Evolutionary conservation across 2,329 filamentous ascomycete genomes (phyloP).

Genomic region (Lasiodiplodia hormozganensis): DNA sequence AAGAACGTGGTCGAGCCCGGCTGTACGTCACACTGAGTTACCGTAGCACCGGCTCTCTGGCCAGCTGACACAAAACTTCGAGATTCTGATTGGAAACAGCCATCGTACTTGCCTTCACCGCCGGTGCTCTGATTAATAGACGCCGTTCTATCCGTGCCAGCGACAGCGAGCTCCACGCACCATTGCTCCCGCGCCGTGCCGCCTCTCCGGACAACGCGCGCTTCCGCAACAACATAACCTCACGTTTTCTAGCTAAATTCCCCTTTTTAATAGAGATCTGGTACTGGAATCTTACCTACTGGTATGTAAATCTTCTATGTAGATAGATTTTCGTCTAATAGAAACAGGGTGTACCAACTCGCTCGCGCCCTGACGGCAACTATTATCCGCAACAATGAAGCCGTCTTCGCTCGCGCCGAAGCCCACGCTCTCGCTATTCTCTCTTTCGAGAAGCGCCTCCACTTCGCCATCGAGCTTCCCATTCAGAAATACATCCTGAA

Average conservation of each 20-base stretch:
- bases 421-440: conserved; percentile 53
- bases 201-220: conserved; percentile 7
- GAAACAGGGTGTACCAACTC: conserved; percentile 50
- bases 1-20: conserved; percentile 29
- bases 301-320: conserved; percentile 32
- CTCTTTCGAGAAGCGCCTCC: conserved; percentile 45
- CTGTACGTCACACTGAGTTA: conserved; percentile 8
- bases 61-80: background rate
- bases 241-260: conserved; percentile 36
- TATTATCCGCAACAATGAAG: conserved; percentile 48
- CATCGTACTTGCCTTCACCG: conserved; percentile 32
- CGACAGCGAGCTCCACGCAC: conserved; percentile 13
- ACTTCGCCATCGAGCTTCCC: conserved; percentile 50
- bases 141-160: conserved; percentile 14
- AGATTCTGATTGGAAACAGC: conserved; percentile 18
- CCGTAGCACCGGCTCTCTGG: no score
- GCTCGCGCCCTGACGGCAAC: conserved; percentile 53
- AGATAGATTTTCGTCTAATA: background rate
- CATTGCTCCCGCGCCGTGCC: conserved; percentile 8
- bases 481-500: conserved; percentile 51
- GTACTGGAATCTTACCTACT: conserved; percentile 45
- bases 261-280: conserved; percentile 44
- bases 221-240: conserved; percentile 29
- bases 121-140: conserved; percentile 31
- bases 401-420: conserved; percentile 48